Conservation (phyloP, 2,329 filamentous ascomycete genomes). For the Alternaria sp. region DNA sequence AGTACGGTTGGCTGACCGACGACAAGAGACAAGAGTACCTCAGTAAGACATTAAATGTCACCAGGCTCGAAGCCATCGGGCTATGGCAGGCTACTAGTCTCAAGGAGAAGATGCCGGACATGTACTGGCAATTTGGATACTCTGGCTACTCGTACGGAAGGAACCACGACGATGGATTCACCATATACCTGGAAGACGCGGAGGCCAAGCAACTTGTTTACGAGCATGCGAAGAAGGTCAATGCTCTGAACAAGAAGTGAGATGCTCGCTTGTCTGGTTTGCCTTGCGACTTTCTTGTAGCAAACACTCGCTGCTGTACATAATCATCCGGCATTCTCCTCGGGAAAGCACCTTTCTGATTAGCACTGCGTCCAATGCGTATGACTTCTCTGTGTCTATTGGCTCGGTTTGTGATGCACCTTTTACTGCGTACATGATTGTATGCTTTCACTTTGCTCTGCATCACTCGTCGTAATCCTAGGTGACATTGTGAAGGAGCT, state of each 20-base stretch:
- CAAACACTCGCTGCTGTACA: not conserved
- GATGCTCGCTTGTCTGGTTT: not conserved
- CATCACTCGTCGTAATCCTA: not conserved
- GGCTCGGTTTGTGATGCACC: not conserved
- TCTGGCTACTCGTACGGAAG: constrained; percentile 62
- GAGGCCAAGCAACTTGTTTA: constrained; percentile 9
- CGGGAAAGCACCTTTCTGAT: not conserved
- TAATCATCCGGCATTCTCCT: not conserved
- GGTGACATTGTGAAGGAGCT: not conserved
- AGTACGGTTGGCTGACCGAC: constrained; percentile 64
- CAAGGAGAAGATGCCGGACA: constrained; percentile 60
- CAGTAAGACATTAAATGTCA: constrained; percentile 55
- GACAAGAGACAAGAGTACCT: constrained; percentile 59
- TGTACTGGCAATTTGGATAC: constrained; percentile 67
- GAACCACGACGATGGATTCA: constrained; percentile 66
- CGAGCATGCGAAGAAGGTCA: constrained; percentile 6
- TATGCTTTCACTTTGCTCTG: not conserved
- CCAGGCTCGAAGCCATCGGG: constrained; percentile 57
- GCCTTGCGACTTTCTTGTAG: not conserved
- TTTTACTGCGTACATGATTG: not conserved
- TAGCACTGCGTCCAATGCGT: not conserved
- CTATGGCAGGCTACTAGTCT: constrained; percentile 62
- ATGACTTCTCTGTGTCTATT: not conserved
- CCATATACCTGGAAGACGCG: constrained; percentile 60
- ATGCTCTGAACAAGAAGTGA: constrained; percentile 3